Evolutionary conservation across 257 asterid genomes (phyloP).

Genomic region (Lithospermum erythrorhizon): DNA sequence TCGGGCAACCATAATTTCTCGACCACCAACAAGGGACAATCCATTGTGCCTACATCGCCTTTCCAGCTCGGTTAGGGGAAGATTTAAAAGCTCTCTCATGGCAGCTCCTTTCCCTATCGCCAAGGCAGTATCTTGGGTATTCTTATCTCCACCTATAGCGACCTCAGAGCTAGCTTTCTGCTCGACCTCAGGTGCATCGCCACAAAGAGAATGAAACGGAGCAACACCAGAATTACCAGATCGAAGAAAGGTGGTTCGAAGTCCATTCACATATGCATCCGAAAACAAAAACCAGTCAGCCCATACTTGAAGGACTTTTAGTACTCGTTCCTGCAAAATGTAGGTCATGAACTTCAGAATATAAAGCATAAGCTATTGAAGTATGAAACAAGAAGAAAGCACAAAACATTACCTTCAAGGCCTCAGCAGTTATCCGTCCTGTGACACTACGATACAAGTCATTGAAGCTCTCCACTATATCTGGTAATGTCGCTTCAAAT

Average conservation of each 20-base stretch:
- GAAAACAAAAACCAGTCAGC: conserved; percentile 92
- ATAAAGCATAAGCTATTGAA: background rate
- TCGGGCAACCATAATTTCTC: conserved; percentile 92
- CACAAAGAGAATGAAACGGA: conserved; percentile 80
- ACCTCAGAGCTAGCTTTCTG: conserved; percentile 47
- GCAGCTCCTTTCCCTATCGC: conserved; percentile 97
- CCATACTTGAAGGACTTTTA: conserved; percentile 94
- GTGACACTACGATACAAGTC: conserved; percentile 89
- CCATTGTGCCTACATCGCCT: conserved; percentile 91
- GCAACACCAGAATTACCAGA: conserved; percentile 70
- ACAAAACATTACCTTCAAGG: conserved; percentile 56
- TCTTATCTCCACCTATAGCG: conserved; percentile 31
- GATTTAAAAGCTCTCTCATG: conserved; percentile 56
- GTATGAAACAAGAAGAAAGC: background rate
- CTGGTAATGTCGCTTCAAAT: conserved; percentile 82
- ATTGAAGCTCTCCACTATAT: conserved; percentile 87
- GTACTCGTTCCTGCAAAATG: conserved; percentile 63
- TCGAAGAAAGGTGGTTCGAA: conserved; percentile 87
- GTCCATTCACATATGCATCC: conserved; percentile 84
- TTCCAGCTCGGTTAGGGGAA: conserved; percentile 75
- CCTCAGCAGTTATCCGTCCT: conserved; percentile 92
- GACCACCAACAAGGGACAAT: conserved; percentile 75
- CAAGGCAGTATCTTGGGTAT: conserved; percentile 71
- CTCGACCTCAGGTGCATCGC: conserved; percentile 79
- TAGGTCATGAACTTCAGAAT: conserved; percentile 4